Base-by-base conservation (phyloP, 768 basidiomycete species). In the Calocybe indica region DNA sequence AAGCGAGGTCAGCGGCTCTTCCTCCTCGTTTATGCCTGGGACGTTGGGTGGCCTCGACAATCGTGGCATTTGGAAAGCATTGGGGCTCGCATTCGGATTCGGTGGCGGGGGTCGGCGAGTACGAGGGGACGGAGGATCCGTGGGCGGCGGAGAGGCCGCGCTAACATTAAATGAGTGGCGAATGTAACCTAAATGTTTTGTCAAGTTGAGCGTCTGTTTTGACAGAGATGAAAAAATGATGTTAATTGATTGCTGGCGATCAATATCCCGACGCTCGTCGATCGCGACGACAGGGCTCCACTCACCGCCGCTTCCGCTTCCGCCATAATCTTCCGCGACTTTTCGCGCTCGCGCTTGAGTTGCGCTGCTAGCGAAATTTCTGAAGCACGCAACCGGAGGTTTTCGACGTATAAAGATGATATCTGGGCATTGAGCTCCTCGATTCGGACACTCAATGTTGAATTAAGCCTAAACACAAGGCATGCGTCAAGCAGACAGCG, bases 381-480 rank as follows among this genome's bases (percentile, higher is more conserved):
- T 13, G 86, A 86, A 55, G 87, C 82, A 48, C 85, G 82, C 55
- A 92, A 72, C 47, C 85, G 79, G 44, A 91, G 76, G 64, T 92
- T 92, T 72, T 92, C 88, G 51, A 83, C 80, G 50, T 88, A 82
- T 41, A 92, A 76, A n/a, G 76, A 75, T 40, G 88, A 84, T 65
- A 92, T 84, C 66, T 91, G 85, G 34, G 81, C 74, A 61, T 90
- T 87, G 47, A 91, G 77, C 61, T 91, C 88, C 63, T 92, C 88
- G 58, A 91, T 83, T 40, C 87, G 82, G 52, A 87, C 73, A 65
- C 87, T 89, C 52, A 92, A 74, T 12, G 86, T 89, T 37, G 88
- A 88, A 69, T 92, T 92, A 53, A 91, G 81, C 62, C 88, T 91
- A 55, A 8, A 14, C 10, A 43, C 37, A 8, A 43, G 32, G 36